Percentiles rank a stretch among this genome's conserved stretches.
Conservation (phyloP, 805 yeast genomes). For the Starmera quercuum region DNA sequence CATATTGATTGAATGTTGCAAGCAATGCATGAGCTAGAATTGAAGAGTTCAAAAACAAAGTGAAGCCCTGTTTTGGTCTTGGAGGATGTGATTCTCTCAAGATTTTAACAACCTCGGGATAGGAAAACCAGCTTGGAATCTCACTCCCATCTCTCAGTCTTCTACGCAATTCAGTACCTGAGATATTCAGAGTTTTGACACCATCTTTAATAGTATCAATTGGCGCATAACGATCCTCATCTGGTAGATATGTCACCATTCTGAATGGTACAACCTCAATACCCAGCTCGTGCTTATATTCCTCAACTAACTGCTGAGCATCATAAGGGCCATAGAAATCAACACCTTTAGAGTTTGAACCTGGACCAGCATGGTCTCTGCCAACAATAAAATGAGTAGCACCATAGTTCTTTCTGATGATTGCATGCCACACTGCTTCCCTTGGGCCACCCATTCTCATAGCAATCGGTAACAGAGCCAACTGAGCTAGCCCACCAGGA, state of each 20-base stretch:
- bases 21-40: constrained; percentile 75
- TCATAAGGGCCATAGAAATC: constrained; percentile 97
- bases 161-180: constrained; percentile 91
- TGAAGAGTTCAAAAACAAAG: constrained; percentile 57
- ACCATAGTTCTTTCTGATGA: constrained; percentile 92
- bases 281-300: constrained; percentile 67
- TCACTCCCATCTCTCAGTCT: constrained; percentile 78
- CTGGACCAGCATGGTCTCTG: constrained; percentile 98
- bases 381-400: constrained; percentile 97
- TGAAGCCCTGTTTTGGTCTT: constrained; percentile 82
- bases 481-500: constrained; percentile 89
- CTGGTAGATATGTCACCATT: constrained; percentile 95
- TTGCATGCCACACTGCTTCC: constrained; percentile 98
- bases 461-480: constrained; percentile 85
- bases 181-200: constrained; percentile 78
- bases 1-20: constrained; percentile 83
- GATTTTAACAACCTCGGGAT: constrained; percentile 90
- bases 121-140: constrained; percentile 96
- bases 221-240: constrained; percentile 91
- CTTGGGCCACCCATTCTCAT: constrained; percentile 99
- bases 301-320: constrained; percentile 83
- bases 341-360: constrained; percentile 76
- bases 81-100: constrained; percentile 92
- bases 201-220: constrained; percentile 81
- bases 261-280: constrained; percentile 93